Base-by-base conservation (phyloP, 192 early-diverging fungal species). In the Coemansia pectinata region DNA sequence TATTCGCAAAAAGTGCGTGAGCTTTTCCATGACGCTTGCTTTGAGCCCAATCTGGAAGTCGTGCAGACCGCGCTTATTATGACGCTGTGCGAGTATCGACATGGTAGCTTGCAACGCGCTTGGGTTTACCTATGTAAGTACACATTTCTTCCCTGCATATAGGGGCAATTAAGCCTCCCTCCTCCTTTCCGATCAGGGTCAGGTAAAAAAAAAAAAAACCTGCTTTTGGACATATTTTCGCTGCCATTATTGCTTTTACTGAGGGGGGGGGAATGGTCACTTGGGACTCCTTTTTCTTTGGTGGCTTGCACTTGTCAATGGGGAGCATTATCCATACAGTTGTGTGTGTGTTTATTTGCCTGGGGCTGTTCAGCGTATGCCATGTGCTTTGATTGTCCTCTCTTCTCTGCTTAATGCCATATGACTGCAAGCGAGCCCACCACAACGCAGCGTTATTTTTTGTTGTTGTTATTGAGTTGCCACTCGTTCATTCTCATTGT, bases 91-190 rank as follows among this genome's bases (percentile, higher is more conserved):
- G 82, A 84, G 63, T 84, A 79, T 59, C 77, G 82, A 48, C 68
- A 74, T 17, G 82, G 82, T 10, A 79, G 78, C 57, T 69, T 79
- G 23, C 82, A 76, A 11, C 70, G 78, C 17, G 77, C 82, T 5
- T 84, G 82, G 82, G 82, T 84, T 5, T 84, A 84, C 69, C 63
- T 83, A 53, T 83, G 81, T 83, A 83, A 83, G 81, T 77, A 62
- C 27, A 27, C 27, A 27, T 27, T 27, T 27, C 27, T 27, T 27
- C 33, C 63, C 62, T 55, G 48, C 48, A 65, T 50, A 45, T 60
- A 5, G 33, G 17, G 55, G 6, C 36, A 59, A 39, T 50, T 39
- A 25, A 23, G 15, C 48, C 44, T 53, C 47, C 19, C 58, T 39
- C 34, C 21, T 39, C 11, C 8, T 36, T 36, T 36, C 8, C 65